Base-by-base conservation (phyloP, 2,329 filamentous ascomycete genomes). In the Parasarocladium wereldwijsianum region DNA sequence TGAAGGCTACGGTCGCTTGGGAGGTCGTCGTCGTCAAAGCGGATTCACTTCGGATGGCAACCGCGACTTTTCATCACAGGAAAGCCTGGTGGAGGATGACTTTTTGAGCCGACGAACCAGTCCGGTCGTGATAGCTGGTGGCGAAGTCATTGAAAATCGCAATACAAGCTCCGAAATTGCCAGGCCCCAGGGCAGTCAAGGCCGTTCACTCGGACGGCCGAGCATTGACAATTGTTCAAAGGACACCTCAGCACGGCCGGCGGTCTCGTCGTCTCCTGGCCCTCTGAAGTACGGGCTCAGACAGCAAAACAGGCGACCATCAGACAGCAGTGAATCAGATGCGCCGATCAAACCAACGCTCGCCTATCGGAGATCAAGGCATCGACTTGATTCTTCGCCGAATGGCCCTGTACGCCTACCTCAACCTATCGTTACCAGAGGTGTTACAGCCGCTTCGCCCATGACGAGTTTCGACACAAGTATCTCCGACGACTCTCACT, bases 1-100 rank as follows among this genome's bases (percentile, higher is more conserved):
- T 44, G 87, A 96, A 55, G 79, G 79, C 2, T 86, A 87, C 43
- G 78, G 78, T 1, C 68, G 67, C 33, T 60, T 82, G 33, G 72
- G 74, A 3, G 57, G 64, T 5, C 43, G 59, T 17, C 68, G 74
- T 34, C 67, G 76, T 17, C 68, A 77, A 32, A 83, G 74, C 43
- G 70, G 66, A 35, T 47, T 51, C 3, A 14, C 22, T 10, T 57
- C 59, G 13, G 45, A 51, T 9, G 58, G 55, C 5, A 51, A 51
- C 13, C 51, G 57, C 30, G n/a, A n/a, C n/a, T 13, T 30, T 5
- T 54, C 60, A 4, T 69, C 67, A 0, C 64, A 66, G 34, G 66
- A 73, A 26, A 69, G 61, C 30, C 45, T 64, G 22, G 64, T 54
- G 36, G 54, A 49, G 17, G 72, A 77, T 36, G 55, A 65, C 0